Evolutionary conservation across 2,329 filamentous ascomycete species (phyloP).

Genomic region (Cladophialophora psammophila): DNA sequence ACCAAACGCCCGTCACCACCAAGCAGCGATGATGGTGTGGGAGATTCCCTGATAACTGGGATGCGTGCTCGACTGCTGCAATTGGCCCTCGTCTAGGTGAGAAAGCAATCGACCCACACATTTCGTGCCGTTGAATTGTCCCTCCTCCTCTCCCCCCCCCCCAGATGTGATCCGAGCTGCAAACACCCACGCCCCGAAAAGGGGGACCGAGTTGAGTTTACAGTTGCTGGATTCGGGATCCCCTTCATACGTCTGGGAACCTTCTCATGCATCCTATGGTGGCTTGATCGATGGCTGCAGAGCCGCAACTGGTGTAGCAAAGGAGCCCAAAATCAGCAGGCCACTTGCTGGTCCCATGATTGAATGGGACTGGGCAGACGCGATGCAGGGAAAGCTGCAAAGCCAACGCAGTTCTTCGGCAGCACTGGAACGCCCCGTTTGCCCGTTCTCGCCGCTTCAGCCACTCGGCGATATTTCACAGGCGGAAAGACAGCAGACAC

Average conservation of each 20-base stretch:
- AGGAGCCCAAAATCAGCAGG: neutral
- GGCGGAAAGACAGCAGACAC: constrained; percentile 7
- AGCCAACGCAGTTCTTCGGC: constrained; percentile 19
- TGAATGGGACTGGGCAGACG: neutral
- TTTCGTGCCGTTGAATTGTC: neutral
- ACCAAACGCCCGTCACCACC: constrained; percentile 14
- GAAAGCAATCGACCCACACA: constrained; percentile 11
- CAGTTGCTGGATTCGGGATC: neutral
- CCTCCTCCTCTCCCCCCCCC: too few relatives aligned
- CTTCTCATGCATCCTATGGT: neutral
- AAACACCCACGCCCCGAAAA: neutral
- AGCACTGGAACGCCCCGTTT: constrained; percentile 2
- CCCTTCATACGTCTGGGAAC: neutral
- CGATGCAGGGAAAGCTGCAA: constrained; percentile 19
- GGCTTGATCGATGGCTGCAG: neutral
- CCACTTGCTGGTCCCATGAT: neutral
- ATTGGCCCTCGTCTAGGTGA: constrained; percentile 6
- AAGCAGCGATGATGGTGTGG: constrained; percentile 9
- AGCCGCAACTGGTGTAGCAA: constrained; percentile 11
- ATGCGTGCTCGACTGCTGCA: neutral
- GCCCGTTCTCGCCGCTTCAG: constrained; percentile 4
- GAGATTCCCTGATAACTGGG: constrained; percentile 15
- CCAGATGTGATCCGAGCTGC: constrained; percentile 23
- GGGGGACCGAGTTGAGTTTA: neutral
- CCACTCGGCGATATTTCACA: constrained; percentile 12